Evolutionary conservation across 345 rosid species (phyloP), one percentile per base, ranked within the genome.

Genomic region (Citrus sp.): DNA sequence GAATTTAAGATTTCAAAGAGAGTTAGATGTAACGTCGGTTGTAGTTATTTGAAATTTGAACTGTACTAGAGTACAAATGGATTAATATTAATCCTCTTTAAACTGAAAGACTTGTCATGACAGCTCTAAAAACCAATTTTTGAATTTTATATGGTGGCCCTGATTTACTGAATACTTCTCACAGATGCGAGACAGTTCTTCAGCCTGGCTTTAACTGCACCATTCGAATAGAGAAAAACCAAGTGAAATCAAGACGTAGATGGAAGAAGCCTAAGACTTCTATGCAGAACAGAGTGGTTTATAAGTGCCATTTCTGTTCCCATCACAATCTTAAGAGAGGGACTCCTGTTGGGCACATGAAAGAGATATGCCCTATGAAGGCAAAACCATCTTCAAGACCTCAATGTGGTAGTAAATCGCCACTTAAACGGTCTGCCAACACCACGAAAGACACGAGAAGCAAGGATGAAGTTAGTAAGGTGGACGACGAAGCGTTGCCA

Each of bases 111-210:
- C 73, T 54, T 60, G 66, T 35, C 67, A 49, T 59, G 42, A 35
- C 19, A 28, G 62, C 2, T 73, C 56, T 24, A 25, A 59, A 60
- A 54, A 4, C 56, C 54, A 60, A 60, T 6, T 18, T 35, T 22
- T 8, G 51, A 66, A 35, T 30, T 16, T 70, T 69, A 63, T 34
- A 37, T 21, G n/a, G 14, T 71, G 12, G 35, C 37, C 55, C 37
- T 76, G 63, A 83, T 71, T 68, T n/a, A 8, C 54, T 46, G 58
- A 34, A 24, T 68, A 28, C 19, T n/a, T 80, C 77, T 67, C 64
- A 77, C 82, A 92, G 97, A 80, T 94, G 99, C 49, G 95, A 91
- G 86, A 91, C 94, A 22, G 76, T 90, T 84, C 96, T 96, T 82
- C 84, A 86, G 60, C 94, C 97, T 66, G 97, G 94, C 71, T 77